Percentiles rank a stretch among this genome's conserved stretches.
Conservation (phyloP, 257 asterid genomes). For the Nemophila menziesii region DNA sequence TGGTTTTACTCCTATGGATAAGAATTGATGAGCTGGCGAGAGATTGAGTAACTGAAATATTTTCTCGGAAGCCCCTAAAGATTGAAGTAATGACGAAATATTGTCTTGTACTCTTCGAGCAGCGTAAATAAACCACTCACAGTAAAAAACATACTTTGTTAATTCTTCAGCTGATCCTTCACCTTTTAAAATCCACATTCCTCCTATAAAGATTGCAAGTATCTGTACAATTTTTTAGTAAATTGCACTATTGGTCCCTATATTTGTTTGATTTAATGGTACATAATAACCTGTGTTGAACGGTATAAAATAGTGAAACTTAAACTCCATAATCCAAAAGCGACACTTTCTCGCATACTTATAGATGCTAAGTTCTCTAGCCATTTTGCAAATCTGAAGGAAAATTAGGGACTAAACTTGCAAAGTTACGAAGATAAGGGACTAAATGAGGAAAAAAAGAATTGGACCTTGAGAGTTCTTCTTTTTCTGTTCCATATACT, state of each 20-base stretch:
- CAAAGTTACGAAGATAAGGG: neutral
- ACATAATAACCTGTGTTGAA: conserved; percentile 82
- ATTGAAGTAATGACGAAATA: conserved; percentile 84
- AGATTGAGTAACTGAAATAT: conserved; percentile 76
- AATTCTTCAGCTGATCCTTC: conserved; percentile 93
- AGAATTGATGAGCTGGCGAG: conserved; percentile 57
- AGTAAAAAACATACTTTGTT: conserved; percentile 85
- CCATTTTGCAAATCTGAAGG: conserved; percentile 57
- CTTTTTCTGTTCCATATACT: conserved; percentile 83
- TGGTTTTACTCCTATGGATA: conserved; percentile 60
- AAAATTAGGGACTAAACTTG: conserved; percentile 1
- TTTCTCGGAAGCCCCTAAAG: conserved; percentile 96
- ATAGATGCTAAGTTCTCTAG: conserved; percentile 64
- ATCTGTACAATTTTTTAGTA: conserved; percentile 51
- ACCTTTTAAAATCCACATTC: conserved; percentile 80
- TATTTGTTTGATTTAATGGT: no score
- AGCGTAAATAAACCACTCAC: conserved; percentile 97
- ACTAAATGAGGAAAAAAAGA: neutral
- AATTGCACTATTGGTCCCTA: no score
- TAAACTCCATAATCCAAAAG: conserved; percentile 90
- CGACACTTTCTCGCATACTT: conserved; percentile 88
- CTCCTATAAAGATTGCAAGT: conserved; percentile 92
- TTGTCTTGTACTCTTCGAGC: conserved; percentile 99
- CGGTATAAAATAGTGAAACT: conserved; percentile 83
- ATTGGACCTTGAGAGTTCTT: conserved; percentile 62